phyloP scores from a whole-genome alignment of 1,284 basidiomycete genomes.

The Coriolopsis trogii region DNA sequence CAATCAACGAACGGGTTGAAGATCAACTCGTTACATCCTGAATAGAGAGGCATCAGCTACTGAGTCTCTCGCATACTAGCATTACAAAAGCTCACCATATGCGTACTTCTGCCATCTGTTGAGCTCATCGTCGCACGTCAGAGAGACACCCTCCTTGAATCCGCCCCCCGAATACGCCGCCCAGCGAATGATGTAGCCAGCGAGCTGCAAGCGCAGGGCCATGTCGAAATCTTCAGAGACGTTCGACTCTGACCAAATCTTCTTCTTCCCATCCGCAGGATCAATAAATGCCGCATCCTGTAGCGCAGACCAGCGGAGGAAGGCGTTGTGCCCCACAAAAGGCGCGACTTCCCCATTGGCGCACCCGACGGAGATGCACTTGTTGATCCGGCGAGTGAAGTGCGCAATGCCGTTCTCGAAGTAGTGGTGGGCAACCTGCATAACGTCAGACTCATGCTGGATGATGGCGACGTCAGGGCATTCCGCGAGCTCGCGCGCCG shows the following conservation, averaged over 20 bases:
- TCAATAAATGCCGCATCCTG: slow-evolving; percentile 81
- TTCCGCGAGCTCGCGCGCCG: slow-evolving; percentile 78
- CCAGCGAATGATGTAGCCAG: slow-evolving; percentile 82
- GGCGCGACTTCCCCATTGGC: slow-evolving; percentile 83
- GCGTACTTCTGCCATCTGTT: slow-evolving; percentile 90
- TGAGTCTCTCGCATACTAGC: neutral
- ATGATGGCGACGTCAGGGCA: slow-evolving; percentile 83
- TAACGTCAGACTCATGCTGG: slow-evolving; percentile 84
- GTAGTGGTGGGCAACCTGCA: slow-evolving; percentile 86
- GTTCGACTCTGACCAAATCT: slow-evolving; percentile 85
- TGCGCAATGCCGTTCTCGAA: slow-evolving; percentile 87
- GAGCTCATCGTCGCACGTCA: slow-evolving; percentile 79
- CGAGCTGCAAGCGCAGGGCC: slow-evolving; percentile 63
- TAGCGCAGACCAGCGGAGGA: slow-evolving; percentile 82
- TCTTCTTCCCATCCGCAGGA: slow-evolving; percentile 59
- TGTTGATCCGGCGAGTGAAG: slow-evolving; percentile 82
- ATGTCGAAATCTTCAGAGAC: slow-evolving; percentile 87
- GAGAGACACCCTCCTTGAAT: slow-evolving; percentile 88
- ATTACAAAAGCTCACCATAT: slow-evolving; percentile 54
- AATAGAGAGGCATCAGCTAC: neutral
- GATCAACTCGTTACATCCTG: slow-evolving; percentile 70
- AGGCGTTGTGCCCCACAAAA: slow-evolving; percentile 89
- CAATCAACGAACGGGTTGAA: slow-evolving; percentile 78
- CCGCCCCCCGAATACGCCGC: slow-evolving; percentile 79
- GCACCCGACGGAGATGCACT: slow-evolving; percentile 74